phyloP scores from a whole-genome alignment of 2,329 filamentous ascomycete genomes.

The Fusarium drepaniforme region DNA sequence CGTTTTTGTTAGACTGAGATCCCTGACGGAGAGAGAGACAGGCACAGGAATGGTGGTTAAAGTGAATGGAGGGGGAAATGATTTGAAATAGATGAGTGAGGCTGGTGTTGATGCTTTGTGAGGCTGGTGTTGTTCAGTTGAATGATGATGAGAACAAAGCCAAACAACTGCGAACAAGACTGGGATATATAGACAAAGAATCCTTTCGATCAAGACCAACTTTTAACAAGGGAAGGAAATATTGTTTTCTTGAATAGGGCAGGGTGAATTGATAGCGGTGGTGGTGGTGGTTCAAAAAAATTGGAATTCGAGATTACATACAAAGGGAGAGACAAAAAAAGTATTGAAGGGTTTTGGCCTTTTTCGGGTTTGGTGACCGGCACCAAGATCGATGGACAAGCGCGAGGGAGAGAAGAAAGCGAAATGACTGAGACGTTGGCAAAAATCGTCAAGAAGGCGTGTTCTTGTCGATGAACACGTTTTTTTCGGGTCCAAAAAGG shows the following conservation, averaged over 20 bases:
- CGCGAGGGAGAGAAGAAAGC: constrained; percentile 1
- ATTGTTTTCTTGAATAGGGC: constrained; percentile 13
- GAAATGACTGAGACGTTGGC: constrained; percentile 16
- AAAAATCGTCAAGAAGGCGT: constrained; percentile 36
- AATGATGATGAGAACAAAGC: background rate
- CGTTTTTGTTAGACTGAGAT: constrained; percentile 7
- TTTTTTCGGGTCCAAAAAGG: constrained; percentile 26
- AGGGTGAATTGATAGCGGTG: no score
- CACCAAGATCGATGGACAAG: constrained; percentile 32
- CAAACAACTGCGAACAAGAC: constrained; percentile 10
- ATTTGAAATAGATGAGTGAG: constrained; percentile 14
- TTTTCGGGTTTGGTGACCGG: constrained; percentile 28
- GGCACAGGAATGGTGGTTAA: constrained; percentile 35
- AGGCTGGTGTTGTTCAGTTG: constrained; percentile 2
- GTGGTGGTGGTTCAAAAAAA: background rate
- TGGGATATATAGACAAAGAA: constrained; percentile 32
- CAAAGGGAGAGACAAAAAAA: constrained; percentile 39
- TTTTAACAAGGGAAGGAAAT: constrained; percentile 41
- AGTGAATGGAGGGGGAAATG: constrained; percentile 13
- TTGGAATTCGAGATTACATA: constrained; percentile 42
- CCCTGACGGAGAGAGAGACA: background rate
- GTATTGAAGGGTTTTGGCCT: constrained; percentile 31
- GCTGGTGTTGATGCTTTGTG: constrained; percentile 18
- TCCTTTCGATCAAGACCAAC: constrained; percentile 37
- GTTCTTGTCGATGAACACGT: background rate